Evolutionary conservation across 345 rosid species (phyloP), one percentile per base, ranked within the genome.

Genomic region (Odontarrhena argentea): DNA sequence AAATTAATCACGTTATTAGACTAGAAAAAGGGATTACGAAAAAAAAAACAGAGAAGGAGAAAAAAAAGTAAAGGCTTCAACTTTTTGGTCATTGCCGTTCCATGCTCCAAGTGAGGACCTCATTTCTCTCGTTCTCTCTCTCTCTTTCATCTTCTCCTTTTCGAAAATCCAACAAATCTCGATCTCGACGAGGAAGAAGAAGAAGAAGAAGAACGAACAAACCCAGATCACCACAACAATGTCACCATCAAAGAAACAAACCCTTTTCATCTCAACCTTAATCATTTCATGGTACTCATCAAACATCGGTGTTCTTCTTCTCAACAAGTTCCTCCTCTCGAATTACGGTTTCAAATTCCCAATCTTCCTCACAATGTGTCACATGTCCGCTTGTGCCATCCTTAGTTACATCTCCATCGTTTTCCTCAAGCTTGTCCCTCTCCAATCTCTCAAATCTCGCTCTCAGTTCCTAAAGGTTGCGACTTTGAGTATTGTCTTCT

Each of bases 301-400:
- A 11, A 93, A 90, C 80, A 93, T 90, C 35, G 97, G 97, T 32
- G 98, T 93, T 53, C 85, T 93, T 61, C 87, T 93, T 56, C 85
- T 93, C 18, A 93, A 93, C 94, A 93, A 93, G 76, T 90, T 55
- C 78, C 60, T 93, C 47, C 93, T 92, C 73, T 89, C 98, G 22
- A 93, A 86, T 65, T 89, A 92, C 75, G 93, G 96, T n/a, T 89
- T 92, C 86, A 85, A 76, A 37, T 89, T 85, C 78, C 96, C 98
- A 9, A 87, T 92, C 61, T 92, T 92, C 71, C 92, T 92, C 73
- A 92, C 98, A 71, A 86, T 87, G 90, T 93, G 98, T 68, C 97
- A 90, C 74, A 93, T 93, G 96, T 69, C 94, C 36, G 97, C 98
- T 60, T 93, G 96, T 40, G 88, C 96, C 5, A 55, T 90, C 68